phyloP scores from a whole-genome alignment of 495 filamentous ascomycete genomes.

The Penicillium psychrofluorescens region DNA sequence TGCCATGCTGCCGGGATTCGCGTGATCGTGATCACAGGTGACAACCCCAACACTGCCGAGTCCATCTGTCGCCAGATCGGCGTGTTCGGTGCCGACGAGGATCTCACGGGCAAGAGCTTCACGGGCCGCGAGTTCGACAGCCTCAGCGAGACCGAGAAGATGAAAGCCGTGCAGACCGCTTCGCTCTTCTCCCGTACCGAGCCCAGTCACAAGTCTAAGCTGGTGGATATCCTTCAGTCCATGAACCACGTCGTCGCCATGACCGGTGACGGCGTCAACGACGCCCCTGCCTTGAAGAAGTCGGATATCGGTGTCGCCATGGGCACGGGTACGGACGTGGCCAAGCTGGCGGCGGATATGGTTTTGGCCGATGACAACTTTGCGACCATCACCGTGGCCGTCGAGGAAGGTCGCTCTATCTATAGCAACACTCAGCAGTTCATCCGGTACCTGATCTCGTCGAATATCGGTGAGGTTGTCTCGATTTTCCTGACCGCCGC shows the following conservation, averaged over 20 bases:
- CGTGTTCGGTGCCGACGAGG: conserved; percentile 76
- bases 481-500: conserved; percentile 99
- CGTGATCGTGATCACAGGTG: conserved; percentile 96
- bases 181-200: conserved; percentile 97
- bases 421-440: conserved; percentile 99
- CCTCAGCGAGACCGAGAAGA: conserved; percentile 68
- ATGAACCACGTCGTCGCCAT: conserved; percentile 95
- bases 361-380: conserved; percentile 99
- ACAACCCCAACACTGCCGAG: conserved; percentile 96
- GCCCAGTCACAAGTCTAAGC: conserved; percentile 87
- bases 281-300: conserved; percentile 97
- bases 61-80: conserved; percentile 97
- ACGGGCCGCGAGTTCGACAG: conserved; percentile 92
- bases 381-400: conserved; percentile 90
- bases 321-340: conserved; percentile 97
- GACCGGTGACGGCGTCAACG: conserved; percentile 99
- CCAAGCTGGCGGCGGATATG: conserved; percentile 97
- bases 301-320: conserved; percentile 98
- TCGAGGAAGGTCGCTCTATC: conserved; percentile 96
- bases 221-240: conserved; percentile 93
- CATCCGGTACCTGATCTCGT: conserved; percentile 97
- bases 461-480: conserved; percentile 98
- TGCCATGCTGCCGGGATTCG: conserved; percentile 92
- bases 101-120: conserved; percentile 85
- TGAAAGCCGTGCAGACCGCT: conserved; percentile 75